phyloP scores from a whole-genome alignment of 2,329 filamentous ascomycete species.

The Trichoderma simmonsii region DNA sequence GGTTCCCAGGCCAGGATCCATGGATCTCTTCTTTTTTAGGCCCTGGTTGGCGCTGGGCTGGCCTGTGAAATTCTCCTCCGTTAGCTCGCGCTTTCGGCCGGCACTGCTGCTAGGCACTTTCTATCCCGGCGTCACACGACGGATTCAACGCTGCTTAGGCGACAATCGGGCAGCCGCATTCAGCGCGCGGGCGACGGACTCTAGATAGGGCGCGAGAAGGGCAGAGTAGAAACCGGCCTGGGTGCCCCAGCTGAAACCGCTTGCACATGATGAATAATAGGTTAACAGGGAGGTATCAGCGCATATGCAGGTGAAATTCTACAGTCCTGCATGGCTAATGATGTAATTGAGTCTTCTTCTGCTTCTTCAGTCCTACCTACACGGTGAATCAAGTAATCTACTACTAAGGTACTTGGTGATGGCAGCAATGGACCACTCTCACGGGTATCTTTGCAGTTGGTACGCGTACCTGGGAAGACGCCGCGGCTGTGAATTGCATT shows the following conservation, averaged over 20 bases:
- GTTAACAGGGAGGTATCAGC: neutral
- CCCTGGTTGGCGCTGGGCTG: neutral
- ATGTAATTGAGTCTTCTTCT: neutral
- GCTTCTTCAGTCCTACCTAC: neutral
- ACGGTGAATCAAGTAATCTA: neutral
- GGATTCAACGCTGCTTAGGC: neutral
- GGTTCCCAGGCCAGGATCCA: neutral
- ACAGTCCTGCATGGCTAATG: neutral
- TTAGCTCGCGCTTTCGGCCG: neutral
- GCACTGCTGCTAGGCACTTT: neutral
- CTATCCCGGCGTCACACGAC: constrained; percentile 1
- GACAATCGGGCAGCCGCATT: neutral
- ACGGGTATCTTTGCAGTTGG: neutral
- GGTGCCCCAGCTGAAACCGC: neutral
- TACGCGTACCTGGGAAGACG: neutral
- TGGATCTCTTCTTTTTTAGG: neutral
- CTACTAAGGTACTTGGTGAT: too few relatives aligned
- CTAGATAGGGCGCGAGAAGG: neutral
- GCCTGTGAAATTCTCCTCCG: neutral
- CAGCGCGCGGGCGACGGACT: neutral
- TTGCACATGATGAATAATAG: constrained; percentile 3
- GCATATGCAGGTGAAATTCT: neutral
- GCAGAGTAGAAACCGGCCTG: neutral
- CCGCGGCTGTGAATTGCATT: neutral
- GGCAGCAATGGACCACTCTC: neutral